These are phyloP conservation scores for Aspergillus asperescens DNA, from an alignment of 495 filamentous ascomycete genomes.

Conservation along the genomic window DNA sequence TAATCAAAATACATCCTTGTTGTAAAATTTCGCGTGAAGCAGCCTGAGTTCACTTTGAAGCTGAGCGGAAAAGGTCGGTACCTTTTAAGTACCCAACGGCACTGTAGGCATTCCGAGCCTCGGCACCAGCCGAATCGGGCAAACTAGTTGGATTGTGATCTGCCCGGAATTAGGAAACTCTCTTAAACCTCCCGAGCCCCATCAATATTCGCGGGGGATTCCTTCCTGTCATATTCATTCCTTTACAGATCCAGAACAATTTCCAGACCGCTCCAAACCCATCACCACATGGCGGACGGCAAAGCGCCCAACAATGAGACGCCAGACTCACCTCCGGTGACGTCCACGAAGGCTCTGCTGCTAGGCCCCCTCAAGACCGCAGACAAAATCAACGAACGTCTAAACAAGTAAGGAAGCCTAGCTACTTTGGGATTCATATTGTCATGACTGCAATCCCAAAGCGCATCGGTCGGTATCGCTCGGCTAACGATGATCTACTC, in stretches of 20 bases:
- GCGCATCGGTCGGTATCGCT: neutral
- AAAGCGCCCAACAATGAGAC: conserved; percentile 18
- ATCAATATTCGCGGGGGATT: neutral
- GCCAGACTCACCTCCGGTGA: conserved; percentile 2
- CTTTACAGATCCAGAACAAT: conserved; percentile 9
- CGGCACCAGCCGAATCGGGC: conserved; percentile 14
- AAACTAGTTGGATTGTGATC: conserved; percentile 3
- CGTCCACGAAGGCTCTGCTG: conserved; percentile 20
- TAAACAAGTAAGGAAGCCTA: conserved; percentile 30
- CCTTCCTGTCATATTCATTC: neutral
- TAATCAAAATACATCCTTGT: no score
- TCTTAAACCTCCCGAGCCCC: conserved; percentile 9
- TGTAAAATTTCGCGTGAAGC: no score
- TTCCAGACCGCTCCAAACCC: neutral
- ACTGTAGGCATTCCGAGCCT: conserved; percentile 17
- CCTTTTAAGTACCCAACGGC: no score
- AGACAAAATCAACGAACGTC: conserved; percentile 32
- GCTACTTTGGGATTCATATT: neutral
- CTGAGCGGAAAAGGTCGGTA: neutral
- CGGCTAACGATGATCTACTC: conserved; percentile 9
- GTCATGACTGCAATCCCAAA: neutral
- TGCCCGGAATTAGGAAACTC: neutral
- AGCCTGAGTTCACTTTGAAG: neutral
- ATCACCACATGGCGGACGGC: conserved; percentile 7
- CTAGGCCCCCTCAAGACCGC: conserved; percentile 29